phyloP scores from a whole-genome alignment of 768 basidiomycete species.

The Sporobolomyces roseus region DNA sequence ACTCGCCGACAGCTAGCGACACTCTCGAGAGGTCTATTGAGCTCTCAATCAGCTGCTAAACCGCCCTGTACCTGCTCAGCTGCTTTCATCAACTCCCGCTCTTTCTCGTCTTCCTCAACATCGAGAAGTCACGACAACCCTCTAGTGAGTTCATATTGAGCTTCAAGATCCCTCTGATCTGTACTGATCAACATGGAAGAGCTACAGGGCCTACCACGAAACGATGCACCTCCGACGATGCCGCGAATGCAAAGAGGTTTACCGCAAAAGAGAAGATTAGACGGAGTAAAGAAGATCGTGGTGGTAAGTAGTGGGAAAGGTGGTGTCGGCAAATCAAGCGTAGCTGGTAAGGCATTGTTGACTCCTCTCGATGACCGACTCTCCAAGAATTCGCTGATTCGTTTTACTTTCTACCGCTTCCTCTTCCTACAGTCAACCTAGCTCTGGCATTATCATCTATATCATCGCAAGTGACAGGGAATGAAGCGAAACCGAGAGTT shows the following conservation, averaged over 20 bases:
- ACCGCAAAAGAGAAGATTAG: slow-evolving; percentile 51
- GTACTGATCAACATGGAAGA: too few relatives aligned
- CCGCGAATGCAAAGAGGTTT: slow-evolving; percentile 50
- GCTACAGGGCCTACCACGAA: slow-evolving; percentile 51
- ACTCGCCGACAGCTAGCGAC: background rate
- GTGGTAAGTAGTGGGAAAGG: slow-evolving; percentile 91
- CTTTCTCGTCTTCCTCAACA: too few relatives aligned
- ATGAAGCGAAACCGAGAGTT: slow-evolving; percentile 57
- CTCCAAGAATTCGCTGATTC: slow-evolving; percentile 44
- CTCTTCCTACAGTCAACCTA: slow-evolving; percentile 62
- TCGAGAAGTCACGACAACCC: slow-evolving; percentile 47
- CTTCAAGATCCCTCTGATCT: too few relatives aligned
- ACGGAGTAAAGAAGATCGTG: slow-evolving; percentile 71
- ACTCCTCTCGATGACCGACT: background rate
- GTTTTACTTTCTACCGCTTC: background rate
- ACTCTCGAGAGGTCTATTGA: background rate
- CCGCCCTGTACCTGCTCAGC: background rate
- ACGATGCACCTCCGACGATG: slow-evolving; percentile 51
- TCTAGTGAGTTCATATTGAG: slow-evolving; percentile 26
- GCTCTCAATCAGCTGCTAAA: background rate
- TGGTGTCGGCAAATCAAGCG: slow-evolving; percentile 90
- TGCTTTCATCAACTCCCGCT: background rate
- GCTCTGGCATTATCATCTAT: slow-evolving; percentile 66
- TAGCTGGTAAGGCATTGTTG: slow-evolving; percentile 69
- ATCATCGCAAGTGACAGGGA: slow-evolving; percentile 38